Evolutionary conservation across 257 asterid genomes (phyloP), one percentile per base, ranked within the genome.

Genomic region (Forsythia viridissima): DNA sequence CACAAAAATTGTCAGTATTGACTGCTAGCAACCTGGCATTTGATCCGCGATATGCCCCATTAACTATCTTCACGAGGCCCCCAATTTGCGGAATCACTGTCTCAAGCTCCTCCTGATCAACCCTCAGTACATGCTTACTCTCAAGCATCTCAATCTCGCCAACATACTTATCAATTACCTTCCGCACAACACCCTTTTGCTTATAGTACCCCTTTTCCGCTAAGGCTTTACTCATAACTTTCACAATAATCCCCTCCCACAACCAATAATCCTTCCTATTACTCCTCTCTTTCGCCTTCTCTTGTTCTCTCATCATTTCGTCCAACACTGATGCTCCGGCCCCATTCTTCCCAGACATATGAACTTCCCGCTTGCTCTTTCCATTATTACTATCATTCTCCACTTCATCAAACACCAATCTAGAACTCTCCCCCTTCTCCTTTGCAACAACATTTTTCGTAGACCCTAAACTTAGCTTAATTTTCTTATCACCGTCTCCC

Each of bases 71-170:
- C 73, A 94, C 94, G 80, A 89, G 92, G n/a, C 97, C 98, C 3
- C 99, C 99, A 46, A 91, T 91, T 87, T 95, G 99, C 4, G 99
- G 98, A 76, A 92, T 87, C 83, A 95, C 99, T 0, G 98, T 95
- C 90, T 95, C 98, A 51, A 95, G 92, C 88, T 95, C 99, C 80
- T 81, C 94, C 80, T 95, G 98, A 89, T 95, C 99, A 80, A 95
- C 89, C 77, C 98, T 88, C 87, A 92, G 63, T 1, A 95, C 87
- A 80, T 95, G 97, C 90, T 91, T 95, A 66, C 82, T 95, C 85
- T 92, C 98, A 30, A 95, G 89, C 96, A 93, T 95, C 88, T 93
- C 97, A 87, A 93, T 90, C 85, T 93, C 99, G 76, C 97, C 98
- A 71, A 83, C 91, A 71, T 92, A 95, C 82, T 85, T 92, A 83